Percentiles rank a stretch among this genome's conserved stretches.
Evolutionary conservation across 2,329 filamentous ascomycete genomes (phyloP).

Genomic region (Graphilbum fragrans): DNA sequence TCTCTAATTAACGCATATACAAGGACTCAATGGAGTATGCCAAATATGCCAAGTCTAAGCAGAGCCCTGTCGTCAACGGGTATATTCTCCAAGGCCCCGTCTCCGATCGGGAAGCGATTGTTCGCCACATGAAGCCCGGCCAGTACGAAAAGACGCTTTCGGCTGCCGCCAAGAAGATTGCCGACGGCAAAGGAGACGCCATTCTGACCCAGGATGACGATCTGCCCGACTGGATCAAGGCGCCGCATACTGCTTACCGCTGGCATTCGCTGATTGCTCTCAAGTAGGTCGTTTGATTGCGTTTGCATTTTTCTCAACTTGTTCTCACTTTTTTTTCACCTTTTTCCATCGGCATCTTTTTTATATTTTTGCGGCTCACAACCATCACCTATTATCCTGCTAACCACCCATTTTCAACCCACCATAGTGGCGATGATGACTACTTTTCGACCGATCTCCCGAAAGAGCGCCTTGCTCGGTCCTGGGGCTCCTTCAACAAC

Average conservation of each 20-base stretch:
- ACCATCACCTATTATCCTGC: no score
- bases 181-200: conserved; percentile 38
- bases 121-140: conserved; percentile 28
- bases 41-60: conserved; percentile 25
- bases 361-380: neutral
- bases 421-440: conserved; percentile 73
- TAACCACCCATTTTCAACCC: no score
- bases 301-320: no score
- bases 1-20: neutral
- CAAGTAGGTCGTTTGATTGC: conserved; percentile 28
- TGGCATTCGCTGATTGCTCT: conserved; percentile 35
- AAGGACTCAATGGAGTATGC: conserved; percentile 47
- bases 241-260: conserved; percentile 39
- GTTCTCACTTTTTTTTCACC: neutral
- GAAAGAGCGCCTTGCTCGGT: conserved; percentile 37
- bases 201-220: conserved; percentile 38
- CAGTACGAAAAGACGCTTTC: conserved; percentile 31
- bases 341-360: neutral
- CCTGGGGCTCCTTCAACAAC: conserved; percentile 53
- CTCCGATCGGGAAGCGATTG: conserved; percentile 59
- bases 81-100: conserved; percentile 72
- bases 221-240: conserved; percentile 26
- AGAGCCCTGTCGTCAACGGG: conserved; percentile 50
- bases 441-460: conserved; percentile 75
- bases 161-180: conserved; percentile 41